phyloP scores from a whole-genome alignment of 495 filamentous ascomycete species.

The Talaromyces thailandensis region DNA sequence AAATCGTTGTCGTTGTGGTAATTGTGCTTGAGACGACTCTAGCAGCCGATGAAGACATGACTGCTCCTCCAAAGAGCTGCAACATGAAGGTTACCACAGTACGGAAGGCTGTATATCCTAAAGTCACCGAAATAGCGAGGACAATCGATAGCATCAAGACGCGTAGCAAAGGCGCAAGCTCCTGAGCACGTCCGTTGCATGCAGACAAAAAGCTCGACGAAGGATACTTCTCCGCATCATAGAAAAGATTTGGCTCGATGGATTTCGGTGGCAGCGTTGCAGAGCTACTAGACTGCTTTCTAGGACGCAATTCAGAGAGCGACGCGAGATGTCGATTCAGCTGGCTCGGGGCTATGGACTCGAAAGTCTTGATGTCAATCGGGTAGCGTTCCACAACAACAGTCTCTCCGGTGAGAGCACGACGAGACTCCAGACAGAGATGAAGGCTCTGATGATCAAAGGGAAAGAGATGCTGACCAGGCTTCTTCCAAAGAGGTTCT shows the following conservation, averaged over 20 bases:
- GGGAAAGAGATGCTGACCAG: constrained; percentile 27
- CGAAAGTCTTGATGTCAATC: constrained; percentile 64
- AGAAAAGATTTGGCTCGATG: constrained; percentile 9
- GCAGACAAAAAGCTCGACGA: constrained; percentile 17
- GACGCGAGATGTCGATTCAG: constrained; percentile 68
- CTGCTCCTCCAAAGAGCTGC: constrained; percentile 18
- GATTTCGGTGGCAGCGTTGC: constrained; percentile 11
- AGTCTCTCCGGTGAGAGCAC: constrained; percentile 37
- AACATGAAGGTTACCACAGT: constrained; percentile 15
- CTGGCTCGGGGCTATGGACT: constrained; percentile 62
- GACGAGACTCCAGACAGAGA: constrained; percentile 58
- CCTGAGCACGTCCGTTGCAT: constrained; percentile 23
- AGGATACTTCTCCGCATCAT: constrained; percentile 21
- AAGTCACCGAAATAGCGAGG: constrained; percentile 24
- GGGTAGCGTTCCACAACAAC: constrained; percentile 52
- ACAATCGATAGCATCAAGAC: constrained; percentile 32
- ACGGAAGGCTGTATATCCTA: constrained; percentile 26
- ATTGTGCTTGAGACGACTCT: constrained; percentile 8
- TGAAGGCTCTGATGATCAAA: constrained; percentile 52
- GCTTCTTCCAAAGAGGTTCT: constrained; percentile 41
- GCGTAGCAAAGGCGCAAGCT: constrained; percentile 30
- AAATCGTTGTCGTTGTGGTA: constrained; percentile 9
- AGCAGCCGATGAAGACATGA: constrained; percentile 15
- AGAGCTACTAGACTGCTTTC: constrained; percentile 16
- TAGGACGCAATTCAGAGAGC: constrained; percentile 43